These are phyloP conservation scores for Saturnispora ahearnii DNA, from an alignment of 805 yeast genomes.

Conservation along the genomic window DNA sequence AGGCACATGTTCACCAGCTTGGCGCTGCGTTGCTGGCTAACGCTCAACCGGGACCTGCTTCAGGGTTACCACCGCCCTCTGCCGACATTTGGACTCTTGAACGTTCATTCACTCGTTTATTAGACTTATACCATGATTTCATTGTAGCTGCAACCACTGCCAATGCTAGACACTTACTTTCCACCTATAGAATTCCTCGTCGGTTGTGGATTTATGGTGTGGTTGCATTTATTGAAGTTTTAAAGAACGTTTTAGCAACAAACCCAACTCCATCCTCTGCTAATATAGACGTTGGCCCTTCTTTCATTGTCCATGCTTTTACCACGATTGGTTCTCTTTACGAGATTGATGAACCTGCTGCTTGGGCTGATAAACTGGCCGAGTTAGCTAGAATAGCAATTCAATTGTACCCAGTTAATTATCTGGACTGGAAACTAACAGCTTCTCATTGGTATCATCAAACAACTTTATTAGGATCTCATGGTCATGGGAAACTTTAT, in stretches of 20 bases:
- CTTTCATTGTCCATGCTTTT: constrained; percentile 63
- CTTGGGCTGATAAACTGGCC: constrained; percentile 81
- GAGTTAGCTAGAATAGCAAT: constrained; percentile 84
- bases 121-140: constrained; percentile 67
- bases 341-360: constrained; percentile 26
- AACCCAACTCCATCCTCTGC: constrained; percentile 2
- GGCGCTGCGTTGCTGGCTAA: constrained; percentile 1
- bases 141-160: constrained; percentile 16
- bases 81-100: constrained; percentile 60
- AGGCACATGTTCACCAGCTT: neutral
- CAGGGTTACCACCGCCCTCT: constrained; percentile 2
- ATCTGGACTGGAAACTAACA: constrained; percentile 77
- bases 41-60: neutral
- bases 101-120: constrained; percentile 53
- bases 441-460: constrained; percentile 74
- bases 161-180: constrained; percentile 70
- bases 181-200: constrained; percentile 67
- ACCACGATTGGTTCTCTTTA: constrained; percentile 42
- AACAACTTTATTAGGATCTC: constrained; percentile 60
- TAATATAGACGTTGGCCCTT: constrained; percentile 16
- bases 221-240: constrained; percentile 68
- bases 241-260: constrained; percentile 57
- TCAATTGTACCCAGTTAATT: constrained; percentile 69
- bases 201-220: constrained; percentile 83
- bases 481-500: constrained; percentile 78